Evolutionary conservation across 148 eudicot species (phyloP), one percentile per base, ranked within the genome.

Genomic region (Camellia granthamiana): DNA sequence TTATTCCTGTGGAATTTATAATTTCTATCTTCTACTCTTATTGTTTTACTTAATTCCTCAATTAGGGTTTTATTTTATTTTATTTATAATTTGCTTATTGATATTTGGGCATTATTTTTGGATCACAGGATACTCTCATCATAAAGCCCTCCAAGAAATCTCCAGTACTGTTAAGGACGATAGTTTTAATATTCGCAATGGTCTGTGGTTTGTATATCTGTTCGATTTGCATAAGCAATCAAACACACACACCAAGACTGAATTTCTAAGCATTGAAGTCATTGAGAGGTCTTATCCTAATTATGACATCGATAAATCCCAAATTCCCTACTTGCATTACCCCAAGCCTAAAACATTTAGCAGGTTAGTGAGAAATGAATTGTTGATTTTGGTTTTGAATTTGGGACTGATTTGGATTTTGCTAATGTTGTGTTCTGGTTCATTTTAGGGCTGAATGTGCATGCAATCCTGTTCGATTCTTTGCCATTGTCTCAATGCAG

Each of bases 171-270:
- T 82, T 86, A 74, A 88, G 92, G 89, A 85, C 87, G 85, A 77
- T 88, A 74, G 82, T 90, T 41, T 83, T 93, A 73, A 88, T 89
- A 43, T 84, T 90, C 78, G 92, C 90, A 59, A 85, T 91, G 84
- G 80, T 83, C 6, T 90, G 88, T 74, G 92, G 92, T 58, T 75
- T 93, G 56, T 91, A 93, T 67, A 87, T 93, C 59, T 93, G 94
- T 81, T 91, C 96, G 69, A 82, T 91, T 71, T 91, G 95, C 84
- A 75, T 91, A 90, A 88, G 76, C 97, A 91, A 70, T 77, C 87
- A 42, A 86, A 85, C 21, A 67, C 7, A 52, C 87, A 77, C 75
- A 86, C 83, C 6, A 77, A 76, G 58, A 77, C 86, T 21, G 79
- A 78, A 6, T 81, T 81, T 72, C 15, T 70, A 5, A 71, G 76